Evolutionary conservation across 768 basidiomycete species (phyloP).

Genomic region (Suillus subluteus): DNA sequence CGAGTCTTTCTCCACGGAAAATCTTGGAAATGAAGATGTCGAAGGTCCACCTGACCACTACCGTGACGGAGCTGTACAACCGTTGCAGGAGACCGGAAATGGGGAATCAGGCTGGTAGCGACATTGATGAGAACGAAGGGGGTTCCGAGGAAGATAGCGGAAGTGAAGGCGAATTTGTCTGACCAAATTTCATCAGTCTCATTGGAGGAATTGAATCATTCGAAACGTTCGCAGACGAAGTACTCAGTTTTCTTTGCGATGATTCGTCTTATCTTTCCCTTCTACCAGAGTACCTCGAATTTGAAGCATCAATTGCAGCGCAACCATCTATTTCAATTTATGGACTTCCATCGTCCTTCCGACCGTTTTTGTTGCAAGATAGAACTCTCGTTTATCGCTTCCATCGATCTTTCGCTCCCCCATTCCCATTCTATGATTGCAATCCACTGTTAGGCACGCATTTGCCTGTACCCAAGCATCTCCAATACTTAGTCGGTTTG

Average conservation of each 20-base stretch:
- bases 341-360: neutral
- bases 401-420: neutral
- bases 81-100: neutral
- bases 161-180: neutral
- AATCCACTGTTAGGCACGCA: neutral
- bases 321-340: neutral
- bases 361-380: neutral
- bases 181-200: neutral
- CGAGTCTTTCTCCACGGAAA: constrained; percentile 22
- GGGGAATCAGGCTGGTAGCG: neutral
- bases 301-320: neutral
- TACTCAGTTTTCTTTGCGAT: neutral
- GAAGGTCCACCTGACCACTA: neutral
- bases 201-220: neutral
- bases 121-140: neutral
- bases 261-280: neutral
- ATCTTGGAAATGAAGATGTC: neutral
- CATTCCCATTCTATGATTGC: neutral
- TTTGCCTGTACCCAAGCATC: neutral
- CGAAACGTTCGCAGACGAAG: neutral
- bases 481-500: neutral
- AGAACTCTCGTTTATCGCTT: neutral
- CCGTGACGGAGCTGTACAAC: neutral
- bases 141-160: neutral
- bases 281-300: too few species aligned